Evolutionary conservation across 164 flowering plant genomes (phyloP), one percentile per base, ranked within the genome.

Genomic region (Santalum album): DNA sequence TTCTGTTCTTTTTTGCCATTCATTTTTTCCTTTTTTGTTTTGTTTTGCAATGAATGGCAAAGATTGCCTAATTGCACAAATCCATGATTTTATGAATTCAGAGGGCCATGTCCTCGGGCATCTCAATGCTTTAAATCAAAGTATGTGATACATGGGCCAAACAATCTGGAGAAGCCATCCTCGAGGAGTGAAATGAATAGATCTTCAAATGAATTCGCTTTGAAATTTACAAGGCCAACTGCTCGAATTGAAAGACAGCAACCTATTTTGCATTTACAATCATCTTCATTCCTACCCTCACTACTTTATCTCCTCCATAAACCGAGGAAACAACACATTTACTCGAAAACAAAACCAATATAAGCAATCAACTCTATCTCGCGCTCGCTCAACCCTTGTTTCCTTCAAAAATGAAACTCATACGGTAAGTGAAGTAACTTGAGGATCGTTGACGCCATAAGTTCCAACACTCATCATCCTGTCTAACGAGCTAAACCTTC

Each of bases 401-500:
- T 38, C 7, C 42, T 38, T 15, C 42, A 38, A 38, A 38, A 38
- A 38, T 38, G 42, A 38, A 9, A n/a, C n/a, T n/a, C n/a, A n/a
- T 11, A 15, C 17, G 9, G 42, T 9, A 38, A 38, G 4, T 9
- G 3, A 11, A 12, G 17, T 14, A 38, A 10, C 42, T 38, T 38
- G 16, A 38, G 42, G 14, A 11, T 14, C 17, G 16, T 9, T 38
- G 42, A 38, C 17, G 16, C 16, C 42, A 14, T 38, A 3, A 3
- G 2, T 38, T 14, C 42, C 4, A 29, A 29, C 34, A 3, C 9
- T 29, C 34, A 29, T 29, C 4, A 29, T 29, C 9, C 34, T 9
- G 9, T 29, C 9, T 38, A 66, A 51, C 52, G 65, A 38, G 65
- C 54, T 19, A 66, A 51, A 7, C 54, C 62, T 32, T 53, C 56